Evolutionary conservation across 2,329 filamentous ascomycete species (phyloP), one percentile per base, ranked within the genome.

Genomic region (Colletotrichum sublineola): DNA sequence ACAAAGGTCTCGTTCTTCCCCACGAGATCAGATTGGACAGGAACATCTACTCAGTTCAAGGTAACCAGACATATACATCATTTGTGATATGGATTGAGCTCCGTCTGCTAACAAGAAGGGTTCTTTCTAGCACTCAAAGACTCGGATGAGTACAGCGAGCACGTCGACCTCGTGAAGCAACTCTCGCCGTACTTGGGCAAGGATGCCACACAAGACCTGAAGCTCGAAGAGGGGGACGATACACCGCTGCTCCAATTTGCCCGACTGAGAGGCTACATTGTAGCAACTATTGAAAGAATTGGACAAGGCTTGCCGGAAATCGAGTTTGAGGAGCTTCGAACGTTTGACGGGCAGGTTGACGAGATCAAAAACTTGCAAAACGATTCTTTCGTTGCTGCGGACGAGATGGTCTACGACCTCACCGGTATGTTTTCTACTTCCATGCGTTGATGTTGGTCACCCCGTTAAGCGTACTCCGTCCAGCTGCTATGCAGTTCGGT

Each of bases 371-470:
- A 46, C n/a, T 40, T 64, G 15, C 62, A 44, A 11, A 29, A 67
- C 1, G 72, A 48, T 38, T 62, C 58, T 3, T 74, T 62, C 15
- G 62, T 74, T 14, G 69, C 66, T 3, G 56, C 68, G 2, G 50
- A 66, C 5, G 64, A 14, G 6, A 14, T 65, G 56, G 67, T 75
- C 9, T 75, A 75, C 53, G 64, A 75, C 50, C 40, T 74, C 5
- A 75, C 73, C 4, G 67, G 74, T 75, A 50, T 48, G 74, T 52
- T 9, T 7, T 20, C 2, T 31, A 1, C 9, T 4, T 9, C 8
- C 14, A 7, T n/a, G 20, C 15, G 14, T 2, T 14, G 15, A 2
- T 14, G 53, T 38, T 15, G 31, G 1, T 24, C n/a, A 36, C 12
- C 24, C 20, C 14, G 3, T 38, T 56, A 56, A 38, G 1, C 9